These are phyloP conservation scores for Tylopilus cervinicoccineus DNA, from an alignment of 768 basidiomycete genomes.

Conservation along the genomic window DNA sequence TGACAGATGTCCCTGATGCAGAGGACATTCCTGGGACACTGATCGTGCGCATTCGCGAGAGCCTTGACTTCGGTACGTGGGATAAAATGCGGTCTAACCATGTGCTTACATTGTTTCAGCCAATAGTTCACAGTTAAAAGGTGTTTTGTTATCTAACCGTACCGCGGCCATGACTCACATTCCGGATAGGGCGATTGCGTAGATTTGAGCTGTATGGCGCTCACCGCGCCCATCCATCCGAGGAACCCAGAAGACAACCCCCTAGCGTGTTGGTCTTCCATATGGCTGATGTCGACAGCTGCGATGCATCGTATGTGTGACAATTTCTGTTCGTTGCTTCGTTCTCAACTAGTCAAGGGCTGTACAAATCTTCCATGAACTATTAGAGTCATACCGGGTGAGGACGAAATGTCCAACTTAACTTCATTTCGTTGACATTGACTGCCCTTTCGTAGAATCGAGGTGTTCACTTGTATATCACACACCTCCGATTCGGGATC, in stretches of 20 bases:
- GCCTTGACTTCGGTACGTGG: slow-evolving; percentile 78
- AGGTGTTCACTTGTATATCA: slow-evolving; percentile 42
- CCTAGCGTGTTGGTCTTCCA: slow-evolving; percentile 86
- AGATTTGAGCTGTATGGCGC: slow-evolving; percentile 87
- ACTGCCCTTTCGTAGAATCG: slow-evolving; percentile 31
- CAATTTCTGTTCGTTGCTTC: neutral
- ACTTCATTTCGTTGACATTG: neutral
- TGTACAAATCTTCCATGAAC: slow-evolving; percentile 77
- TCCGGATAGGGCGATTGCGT: slow-evolving; percentile 60
- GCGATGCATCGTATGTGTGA: slow-evolving; percentile 83
- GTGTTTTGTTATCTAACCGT: slow-evolving; percentile 19
- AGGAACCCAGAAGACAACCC: slow-evolving; percentile 71
- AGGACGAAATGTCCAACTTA: neutral
- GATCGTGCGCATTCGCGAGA: slow-evolving; percentile 87
- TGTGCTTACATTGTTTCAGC: slow-evolving; percentile 41
- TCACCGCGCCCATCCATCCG: slow-evolving; percentile 80
- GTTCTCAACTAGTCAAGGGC: slow-evolving; percentile 46
- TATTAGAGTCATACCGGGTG: slow-evolving; percentile 76
- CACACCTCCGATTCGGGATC: slow-evolving; percentile 39
- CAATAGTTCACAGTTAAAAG: slow-evolving; percentile 94
- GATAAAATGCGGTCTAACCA: neutral
- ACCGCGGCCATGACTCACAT: neutral
- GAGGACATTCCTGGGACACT: slow-evolving; percentile 79
- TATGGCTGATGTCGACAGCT: slow-evolving; percentile 84
- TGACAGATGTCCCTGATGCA: slow-evolving; percentile 83